Evolutionary conservation across 768 basidiomycete species (phyloP), one percentile per base, ranked within the genome.

Genomic region (Coprinopsis sp.): DNA sequence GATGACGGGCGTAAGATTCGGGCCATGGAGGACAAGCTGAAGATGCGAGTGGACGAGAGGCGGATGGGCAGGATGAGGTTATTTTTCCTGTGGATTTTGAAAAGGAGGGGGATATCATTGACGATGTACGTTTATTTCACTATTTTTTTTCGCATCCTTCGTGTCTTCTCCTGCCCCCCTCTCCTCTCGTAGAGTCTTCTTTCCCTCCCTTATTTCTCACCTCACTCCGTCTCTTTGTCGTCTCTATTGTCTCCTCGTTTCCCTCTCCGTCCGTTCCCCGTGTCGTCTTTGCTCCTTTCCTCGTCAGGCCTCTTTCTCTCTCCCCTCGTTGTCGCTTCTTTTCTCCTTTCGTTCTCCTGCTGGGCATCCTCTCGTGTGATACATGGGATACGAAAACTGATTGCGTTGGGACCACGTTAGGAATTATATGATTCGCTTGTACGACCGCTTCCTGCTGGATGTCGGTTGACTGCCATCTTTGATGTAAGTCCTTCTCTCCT

Each of bases 11-110:
- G 21, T 45, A 24, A 88, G 87, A 91, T 64, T 94, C 93, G 1
- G 95, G 94, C 0, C 94, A 97, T 57, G 95, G 96, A n/a, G 94
- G 93, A 10, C 93, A 94, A 59, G 81, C 84, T 3, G 72, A 71
- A 43, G 92, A 96, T 64, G 50, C 65, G 1, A 75, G 88, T 52
- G 88, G 87, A 3, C 87, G 91, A 54, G 84, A 94, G 64, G 66
- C 70, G 0, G 86, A 89, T 55, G 92, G 90, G 4, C 77, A 70
- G 47, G 90, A 93, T 51, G 90, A 92, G 73, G 79, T 83, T 81
- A 48, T 36, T 58, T 33, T 13, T 18, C 95, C 95, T 0, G 68
- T 92, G 5, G 3, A 24, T 4, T 19, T 36, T 6, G 16, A 13
- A 34, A 64, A 69, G 30, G 68, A 70, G 0, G 88, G 91, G 0